Conservation (phyloP, 2,329 filamentous ascomycete species). For the Xylariaceae sp. region DNA sequence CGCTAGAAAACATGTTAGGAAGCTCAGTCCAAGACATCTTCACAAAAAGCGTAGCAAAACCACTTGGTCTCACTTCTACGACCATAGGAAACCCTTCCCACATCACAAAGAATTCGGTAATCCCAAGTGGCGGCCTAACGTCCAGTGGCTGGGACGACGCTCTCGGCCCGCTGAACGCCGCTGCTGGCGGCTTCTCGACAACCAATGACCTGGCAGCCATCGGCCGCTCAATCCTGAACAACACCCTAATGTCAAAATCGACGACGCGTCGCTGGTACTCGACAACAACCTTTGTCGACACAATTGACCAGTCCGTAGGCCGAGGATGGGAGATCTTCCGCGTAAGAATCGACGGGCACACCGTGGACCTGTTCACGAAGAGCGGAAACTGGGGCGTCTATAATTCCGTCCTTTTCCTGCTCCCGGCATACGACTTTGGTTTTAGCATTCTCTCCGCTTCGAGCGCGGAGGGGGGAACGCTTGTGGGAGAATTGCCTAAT, state of each 20-base stretch:
- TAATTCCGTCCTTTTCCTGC: constrained; percentile 5
- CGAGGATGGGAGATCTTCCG: constrained; percentile 11
- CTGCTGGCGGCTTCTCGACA: constrained; percentile 9
- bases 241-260: constrained; percentile 4
- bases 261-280: constrained; percentile 10
- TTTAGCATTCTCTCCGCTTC: constrained; percentile 11
- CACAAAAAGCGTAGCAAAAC: constrained; percentile 1
- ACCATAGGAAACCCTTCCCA: constrained; percentile 5
- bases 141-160: constrained; percentile 5
- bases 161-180: constrained; percentile 7
- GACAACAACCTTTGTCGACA: constrained; percentile 8
- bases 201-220: constrained; percentile 8
- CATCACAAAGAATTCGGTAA: constrained; percentile 8
- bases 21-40: constrained; percentile 6
- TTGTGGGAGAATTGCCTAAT: constrained; percentile 2
- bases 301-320: constrained; percentile 7
- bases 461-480: background rate
- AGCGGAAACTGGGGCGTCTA: constrained; percentile 13
- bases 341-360: constrained; percentile 7
- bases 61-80: constrained; percentile 5
- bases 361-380: constrained; percentile 8
- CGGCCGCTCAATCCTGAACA: constrained; percentile 9
- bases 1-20: constrained; percentile 7
- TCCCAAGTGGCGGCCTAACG: constrained; percentile 5
- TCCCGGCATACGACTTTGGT: constrained; percentile 9